phyloP scores from a whole-genome alignment of 129 eudicot genomes.

The Cynara cardunculus region DNA sequence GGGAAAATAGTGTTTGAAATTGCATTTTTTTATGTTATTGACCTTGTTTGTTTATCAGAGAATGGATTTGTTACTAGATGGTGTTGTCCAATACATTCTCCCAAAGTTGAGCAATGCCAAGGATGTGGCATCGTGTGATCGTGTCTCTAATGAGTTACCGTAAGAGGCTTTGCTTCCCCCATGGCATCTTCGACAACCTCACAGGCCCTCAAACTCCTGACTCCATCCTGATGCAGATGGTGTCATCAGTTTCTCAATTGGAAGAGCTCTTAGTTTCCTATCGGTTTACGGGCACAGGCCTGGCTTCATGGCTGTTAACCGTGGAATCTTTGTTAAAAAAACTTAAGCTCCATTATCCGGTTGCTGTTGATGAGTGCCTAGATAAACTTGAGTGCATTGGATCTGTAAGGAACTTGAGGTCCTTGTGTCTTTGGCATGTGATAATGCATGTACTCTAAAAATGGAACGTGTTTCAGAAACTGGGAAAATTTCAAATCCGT shows the following conservation, averaged over 20 bases:
- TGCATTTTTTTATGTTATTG: background rate
- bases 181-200: constrained; percentile 59
- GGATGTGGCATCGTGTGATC: constrained; percentile 75
- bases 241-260: constrained; percentile 44
- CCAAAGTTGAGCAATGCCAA: constrained; percentile 54
- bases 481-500: constrained; percentile 65
- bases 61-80: constrained; percentile 89
- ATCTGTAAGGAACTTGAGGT: constrained; percentile 58
- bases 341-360: constrained; percentile 80
- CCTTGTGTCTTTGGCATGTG: constrained; percentile 74
- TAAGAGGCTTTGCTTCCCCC: constrained; percentile 67
- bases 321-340: constrained; percentile 44
- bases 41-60: constrained; percentile 13
- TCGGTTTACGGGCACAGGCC: constrained; percentile 59
- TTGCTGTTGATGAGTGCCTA: constrained; percentile 37
- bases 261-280: constrained; percentile 81
- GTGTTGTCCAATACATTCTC: constrained; percentile 61
- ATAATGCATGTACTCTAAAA: constrained; percentile 59
- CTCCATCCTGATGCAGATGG: constrained; percentile 41
- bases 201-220: constrained; percentile 48
- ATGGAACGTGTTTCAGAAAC: constrained; percentile 59
- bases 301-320: constrained; percentile 54
- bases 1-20: background rate
- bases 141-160: constrained; percentile 72
- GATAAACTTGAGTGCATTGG: constrained; percentile 69